A percentile compares a stretch with the other conserved stretches of the same genome.
These are phyloP conservation scores for Primulina huaijiensis DNA, from an alignment of 257 asterid species.

Conservation along the genomic window DNA sequence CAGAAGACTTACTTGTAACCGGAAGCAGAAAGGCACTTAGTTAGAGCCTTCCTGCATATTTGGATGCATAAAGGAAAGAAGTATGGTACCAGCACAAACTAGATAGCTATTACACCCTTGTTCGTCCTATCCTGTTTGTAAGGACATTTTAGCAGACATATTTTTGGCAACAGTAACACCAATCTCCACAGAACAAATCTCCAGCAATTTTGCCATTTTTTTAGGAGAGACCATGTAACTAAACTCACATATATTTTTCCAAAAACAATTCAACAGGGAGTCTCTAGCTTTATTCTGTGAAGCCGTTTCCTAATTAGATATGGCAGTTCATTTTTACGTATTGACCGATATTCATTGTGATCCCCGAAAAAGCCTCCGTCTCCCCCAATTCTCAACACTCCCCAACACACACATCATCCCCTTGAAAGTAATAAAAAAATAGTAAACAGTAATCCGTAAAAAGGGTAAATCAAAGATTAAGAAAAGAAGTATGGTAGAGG, in stretches of 20 bases:
- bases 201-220: too few relatives aligned
- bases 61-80: constrained; percentile 40
- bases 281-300: not conserved
- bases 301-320: not conserved
- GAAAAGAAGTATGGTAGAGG: not conserved
- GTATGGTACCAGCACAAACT: constrained; percentile 40
- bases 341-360: too few relatives aligned
- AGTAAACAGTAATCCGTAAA: not conserved
- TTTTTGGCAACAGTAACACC: too few relatives aligned
- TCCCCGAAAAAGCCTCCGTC: too few relatives aligned
- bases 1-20: constrained; percentile 49
- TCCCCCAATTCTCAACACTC: too few relatives aligned
- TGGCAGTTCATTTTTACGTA: not conserved
- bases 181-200: too few relatives aligned
- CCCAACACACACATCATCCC: not conserved
- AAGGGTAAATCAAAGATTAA: not conserved
- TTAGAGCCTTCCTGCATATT: constrained; percentile 53
- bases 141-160: too few relatives aligned
- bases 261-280: not conserved
- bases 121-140: too few relatives aligned
- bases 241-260: not conserved
- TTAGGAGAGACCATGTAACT: too few relatives aligned
- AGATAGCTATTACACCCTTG: too few relatives aligned
- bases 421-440: not conserved
- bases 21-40: constrained; percentile 39